A percentile compares a stretch with the other conserved stretches of the same genome.
phyloP scores from a whole-genome alignment of 2,329 filamentous ascomycete genomes.

The Aotearoamyces nothofagi region DNA sequence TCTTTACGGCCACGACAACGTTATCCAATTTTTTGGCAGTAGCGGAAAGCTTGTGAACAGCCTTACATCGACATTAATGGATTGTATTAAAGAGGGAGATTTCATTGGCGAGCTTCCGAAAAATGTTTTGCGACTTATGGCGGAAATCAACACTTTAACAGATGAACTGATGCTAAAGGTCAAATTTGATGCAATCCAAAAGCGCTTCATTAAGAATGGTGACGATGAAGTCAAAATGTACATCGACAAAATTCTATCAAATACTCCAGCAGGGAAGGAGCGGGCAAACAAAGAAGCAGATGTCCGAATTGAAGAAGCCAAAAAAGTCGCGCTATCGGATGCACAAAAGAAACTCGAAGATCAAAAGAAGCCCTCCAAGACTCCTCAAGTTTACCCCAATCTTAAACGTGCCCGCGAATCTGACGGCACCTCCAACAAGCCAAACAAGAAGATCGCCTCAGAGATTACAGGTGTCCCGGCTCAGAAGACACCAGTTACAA shows the following conservation, averaged over 20 bases:
- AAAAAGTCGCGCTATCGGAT: slow-evolving; percentile 9
- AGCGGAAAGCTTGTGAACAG: slow-evolving; percentile 40
- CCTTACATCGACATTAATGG: slow-evolving; percentile 36
- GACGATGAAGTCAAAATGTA: slow-evolving; percentile 48
- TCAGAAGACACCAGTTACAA: slow-evolving; percentile 6
- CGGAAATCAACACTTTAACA: slow-evolving; percentile 41
- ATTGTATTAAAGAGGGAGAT: slow-evolving; percentile 35
- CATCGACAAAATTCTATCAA: slow-evolving; percentile 38
- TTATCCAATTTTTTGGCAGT: slow-evolving; percentile 40
- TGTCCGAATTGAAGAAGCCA: slow-evolving; percentile 7
- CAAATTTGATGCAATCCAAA: slow-evolving; percentile 50
- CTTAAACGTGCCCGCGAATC: slow-evolving; percentile 18
- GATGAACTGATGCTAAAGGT: slow-evolving; percentile 43
- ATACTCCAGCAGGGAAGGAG: slow-evolving; percentile 17
- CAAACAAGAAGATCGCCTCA: slow-evolving; percentile 18
- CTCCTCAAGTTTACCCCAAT: neutral
- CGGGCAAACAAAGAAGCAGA: slow-evolving; percentile 29
- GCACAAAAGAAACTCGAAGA: slow-evolving; percentile 12
- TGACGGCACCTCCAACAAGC: slow-evolving; percentile 14
- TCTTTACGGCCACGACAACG: slow-evolving; percentile 35
- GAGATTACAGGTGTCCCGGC: slow-evolving; percentile 12
- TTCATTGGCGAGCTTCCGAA: slow-evolving; percentile 38
- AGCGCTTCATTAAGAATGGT: slow-evolving; percentile 45
- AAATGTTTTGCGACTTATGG: slow-evolving; percentile 42
- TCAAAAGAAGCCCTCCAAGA: slow-evolving; percentile 9